These are phyloP conservation scores for Prunus kanzakura DNA, from an alignment of 306 rosid species.

Conservation along the genomic window DNA sequence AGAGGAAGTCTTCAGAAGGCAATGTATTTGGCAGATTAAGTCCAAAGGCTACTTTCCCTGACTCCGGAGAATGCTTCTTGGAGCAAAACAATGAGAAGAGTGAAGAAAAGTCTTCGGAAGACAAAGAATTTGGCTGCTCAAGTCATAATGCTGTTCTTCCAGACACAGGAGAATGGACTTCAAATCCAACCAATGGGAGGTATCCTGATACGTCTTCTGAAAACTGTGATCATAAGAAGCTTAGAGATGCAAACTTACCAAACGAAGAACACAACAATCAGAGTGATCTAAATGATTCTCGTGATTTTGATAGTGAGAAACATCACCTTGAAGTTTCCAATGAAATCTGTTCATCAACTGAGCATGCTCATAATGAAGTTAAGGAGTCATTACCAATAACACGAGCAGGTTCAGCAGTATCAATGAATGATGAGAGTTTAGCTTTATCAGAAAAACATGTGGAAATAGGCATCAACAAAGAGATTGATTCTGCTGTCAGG, in stretches of 20 bases:
- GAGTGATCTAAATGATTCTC: conserved; percentile 24
- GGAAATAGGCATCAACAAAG: conserved; percentile 24
- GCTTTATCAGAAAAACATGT: conserved; percentile 27
- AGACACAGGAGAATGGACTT: background rate
- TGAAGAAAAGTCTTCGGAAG: background rate
- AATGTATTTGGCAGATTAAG: background rate
- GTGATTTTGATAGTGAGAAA: conserved; percentile 27
- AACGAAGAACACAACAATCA: conserved; percentile 40
- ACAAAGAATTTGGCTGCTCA: background rate
- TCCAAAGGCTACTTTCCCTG: background rate
- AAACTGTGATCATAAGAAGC: conserved; percentile 26
- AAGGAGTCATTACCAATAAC: conserved; percentile 32
- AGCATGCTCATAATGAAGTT: conserved; percentile 39
- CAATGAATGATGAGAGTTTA: conserved; percentile 21
- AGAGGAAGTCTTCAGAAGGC: conserved; percentile 8
- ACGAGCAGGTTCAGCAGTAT: conserved; percentile 32
- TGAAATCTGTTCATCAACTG: conserved; percentile 33
- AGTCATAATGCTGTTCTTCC: background rate
- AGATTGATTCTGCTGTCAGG: conserved; percentile 35
- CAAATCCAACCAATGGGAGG: background rate
- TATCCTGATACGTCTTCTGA: conserved; percentile 21
- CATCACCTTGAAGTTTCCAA: conserved; percentile 39
- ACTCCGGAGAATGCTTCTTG: background rate
- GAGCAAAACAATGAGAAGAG: background rate
- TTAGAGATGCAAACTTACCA: conserved; percentile 33